Evolutionary conservation across 345 rosid genomes (phyloP), one percentile per base, ranked within the genome.

Genomic region (Populus pruinosa): DNA sequence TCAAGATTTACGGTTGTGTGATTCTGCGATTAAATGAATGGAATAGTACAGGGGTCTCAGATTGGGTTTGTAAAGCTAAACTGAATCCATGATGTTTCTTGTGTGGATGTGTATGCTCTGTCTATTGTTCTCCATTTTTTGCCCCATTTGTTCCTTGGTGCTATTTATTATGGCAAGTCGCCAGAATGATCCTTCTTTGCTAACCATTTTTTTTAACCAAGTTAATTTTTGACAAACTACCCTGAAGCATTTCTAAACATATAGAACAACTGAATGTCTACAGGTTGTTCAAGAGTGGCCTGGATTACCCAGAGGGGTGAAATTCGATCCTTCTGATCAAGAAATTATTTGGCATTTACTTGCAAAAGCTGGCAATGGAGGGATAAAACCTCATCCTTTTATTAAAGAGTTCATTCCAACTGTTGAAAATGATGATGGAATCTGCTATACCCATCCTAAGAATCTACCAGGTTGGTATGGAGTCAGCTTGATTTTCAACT

Each of bases 381-480:
- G 84, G 66, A 74, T 79, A 20, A 83, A 77, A 66, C 76, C 91
- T 62, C 99, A 96, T 81, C 96, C 97, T 0, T 96, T 92, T 78
- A 91, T 90, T 12, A 78, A 88, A 11, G 98, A 93, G 83, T 96
- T 96, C 84, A 87, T 96, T 66, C 96, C 90, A 23, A 93, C 93
- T 55, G 90, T 96, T 35, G 75, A 88, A 49, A 87, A 92, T 76
- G 96, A 92, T 78, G 97, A 89, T 83, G 98, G 99, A 55, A 96
- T 96, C 85, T 96, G 99, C 77, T 93, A 96, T 82, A 89, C 99
- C 1, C 99, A 96, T 89, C 99, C 99, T 79, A 87, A 85, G 85
- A 89, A 93, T 74, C 84, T 96, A 77, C 99, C 99, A 79, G 98
- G 99, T 93, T 70, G 76, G 77, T 44, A 33, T 67, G 61, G 49